Evolutionary conservation across 225 moss, liverwort and hornwort genomes (phyloP).

Genomic region (Physcomitrellopsis africana): DNA sequence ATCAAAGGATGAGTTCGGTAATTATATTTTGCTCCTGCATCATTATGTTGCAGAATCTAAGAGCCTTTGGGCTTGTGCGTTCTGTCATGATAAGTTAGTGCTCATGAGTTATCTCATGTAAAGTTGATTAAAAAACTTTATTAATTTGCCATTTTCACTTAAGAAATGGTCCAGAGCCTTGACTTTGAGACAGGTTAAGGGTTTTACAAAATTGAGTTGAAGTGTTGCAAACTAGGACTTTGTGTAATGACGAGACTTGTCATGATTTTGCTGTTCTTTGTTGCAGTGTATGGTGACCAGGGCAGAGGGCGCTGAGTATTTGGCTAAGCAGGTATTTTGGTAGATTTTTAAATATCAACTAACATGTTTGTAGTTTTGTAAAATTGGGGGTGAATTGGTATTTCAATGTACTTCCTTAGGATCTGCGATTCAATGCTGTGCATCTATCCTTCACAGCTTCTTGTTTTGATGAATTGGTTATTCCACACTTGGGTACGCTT

Average conservation of each 20-base stretch:
- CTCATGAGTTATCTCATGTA: not conserved
- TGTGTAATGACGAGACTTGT: not conserved
- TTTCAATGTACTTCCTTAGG: constrained; percentile 5
- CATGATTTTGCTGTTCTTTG: constrained; percentile 3
- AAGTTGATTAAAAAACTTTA: not conserved
- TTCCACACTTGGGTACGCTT: not conserved
- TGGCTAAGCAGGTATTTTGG: constrained; percentile 70
- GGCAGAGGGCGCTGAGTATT: constrained; percentile 62
- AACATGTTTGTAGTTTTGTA: constrained; percentile 4
- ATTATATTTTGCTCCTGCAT: not conserved
- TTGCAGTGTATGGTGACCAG: constrained; percentile 53
- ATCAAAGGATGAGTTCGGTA: not conserved
- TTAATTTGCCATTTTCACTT: not conserved
- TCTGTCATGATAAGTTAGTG: not conserved
- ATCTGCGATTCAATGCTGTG: constrained; percentile 1
- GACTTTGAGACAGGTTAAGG: constrained; percentile 4
- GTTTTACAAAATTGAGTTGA: not conserved
- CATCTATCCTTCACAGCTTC: not conserved
- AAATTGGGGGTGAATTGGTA: not conserved
- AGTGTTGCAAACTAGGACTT: not conserved
- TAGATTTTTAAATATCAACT: constrained; percentile 4
- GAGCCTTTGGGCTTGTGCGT: not conserved
- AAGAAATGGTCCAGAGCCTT: not conserved
- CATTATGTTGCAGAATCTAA: not conserved
- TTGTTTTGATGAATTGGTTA: not conserved